Conservation (phyloP, 1,139 yeast species). For the Magnusiomyces tetraspermus region DNA sequence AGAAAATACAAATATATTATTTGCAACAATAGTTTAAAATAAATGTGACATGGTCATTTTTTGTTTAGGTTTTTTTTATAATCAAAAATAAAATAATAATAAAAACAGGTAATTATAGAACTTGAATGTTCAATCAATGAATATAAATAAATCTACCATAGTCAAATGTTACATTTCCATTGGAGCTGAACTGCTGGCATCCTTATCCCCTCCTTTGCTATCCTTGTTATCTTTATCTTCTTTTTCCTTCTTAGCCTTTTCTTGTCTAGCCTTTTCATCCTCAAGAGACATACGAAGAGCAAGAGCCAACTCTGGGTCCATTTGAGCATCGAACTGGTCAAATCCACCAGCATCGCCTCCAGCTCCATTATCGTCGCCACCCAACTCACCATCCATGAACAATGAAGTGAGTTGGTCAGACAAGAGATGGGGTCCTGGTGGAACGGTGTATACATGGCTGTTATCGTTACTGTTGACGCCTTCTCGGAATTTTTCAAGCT, state of each 20-base stretch:
- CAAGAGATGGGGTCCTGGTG: constrained; percentile 77
- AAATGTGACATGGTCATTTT: neutral
- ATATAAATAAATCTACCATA: too few species aligned
- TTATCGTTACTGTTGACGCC: constrained; percentile 69
- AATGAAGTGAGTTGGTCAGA: constrained; percentile 67
- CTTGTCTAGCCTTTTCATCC: constrained; percentile 73
- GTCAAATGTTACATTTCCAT: neutral
- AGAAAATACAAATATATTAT: neutral
- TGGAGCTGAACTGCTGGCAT: neutral
- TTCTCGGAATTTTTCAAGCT: constrained; percentile 73
- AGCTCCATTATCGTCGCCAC: constrained; percentile 36
- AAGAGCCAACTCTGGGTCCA: constrained; percentile 88
- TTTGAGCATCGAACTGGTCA: constrained; percentile 36
- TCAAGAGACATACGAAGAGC: constrained; percentile 80
- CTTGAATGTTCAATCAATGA: too few species aligned
- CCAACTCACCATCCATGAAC: constrained; percentile 55
- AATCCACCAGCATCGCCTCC: constrained; percentile 39
- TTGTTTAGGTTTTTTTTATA: neutral
- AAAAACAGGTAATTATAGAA: too few species aligned
- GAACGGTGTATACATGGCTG: constrained; percentile 73
- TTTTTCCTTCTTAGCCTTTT: constrained; percentile 35
- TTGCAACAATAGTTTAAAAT: neutral
- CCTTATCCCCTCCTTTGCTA: neutral
- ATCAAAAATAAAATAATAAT: neutral
- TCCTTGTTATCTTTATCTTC: constrained; percentile 13